Base-by-base conservation (phyloP, 2,329 filamentous ascomycete genomes). In the Sporothrix euskadiensis region DNA sequence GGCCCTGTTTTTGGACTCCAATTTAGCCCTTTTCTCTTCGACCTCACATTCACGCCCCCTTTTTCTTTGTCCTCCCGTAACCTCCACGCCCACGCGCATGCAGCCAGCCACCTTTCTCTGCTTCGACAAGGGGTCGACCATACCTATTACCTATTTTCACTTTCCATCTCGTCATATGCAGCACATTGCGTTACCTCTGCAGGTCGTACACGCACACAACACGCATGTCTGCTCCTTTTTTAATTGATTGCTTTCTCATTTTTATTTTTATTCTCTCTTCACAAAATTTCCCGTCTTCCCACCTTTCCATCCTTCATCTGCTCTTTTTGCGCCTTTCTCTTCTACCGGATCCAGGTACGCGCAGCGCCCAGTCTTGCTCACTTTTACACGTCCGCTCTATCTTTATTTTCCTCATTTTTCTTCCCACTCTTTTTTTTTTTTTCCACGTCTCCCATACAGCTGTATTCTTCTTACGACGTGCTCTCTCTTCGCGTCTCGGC, bases 291-390 rank as follows among this genome's bases (percentile, higher is more conserved):
- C 47, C 2, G 16, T 52, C 65, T 54, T 61, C 47, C 59, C 71
- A 49, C 12, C 57, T 26, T 26, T 26, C 41, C 54, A 22, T 49
- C 69, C 41, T 57, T 44, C 49, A 8, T 71, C 56, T 26, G 54
- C 54, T 61, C 41, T 44, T 71, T 49, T 56, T 54, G 49, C 61
- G 32, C 66, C 66, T 4, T 54, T 56, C 47, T 69, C 49, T 52
- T 54, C 47, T 54, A 54, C 66, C 66, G 66, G 66, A 39, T 68
- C 71, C 61, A 72, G 59, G 71, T 72, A 72, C 71, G 71, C 71
- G 71, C 61, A 61, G 71, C 61, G 71, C 63, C 66, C 66, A 52
- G 66, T 69, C 61, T 68, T 9, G 14, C 14, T 47, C 41, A 72
- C 22, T 72, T 72, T 39, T 69, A 72, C 49, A 44, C 63, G 22